phyloP scores from a whole-genome alignment of 768 basidiomycete genomes.

The Mycena leptocephala region DNA sequence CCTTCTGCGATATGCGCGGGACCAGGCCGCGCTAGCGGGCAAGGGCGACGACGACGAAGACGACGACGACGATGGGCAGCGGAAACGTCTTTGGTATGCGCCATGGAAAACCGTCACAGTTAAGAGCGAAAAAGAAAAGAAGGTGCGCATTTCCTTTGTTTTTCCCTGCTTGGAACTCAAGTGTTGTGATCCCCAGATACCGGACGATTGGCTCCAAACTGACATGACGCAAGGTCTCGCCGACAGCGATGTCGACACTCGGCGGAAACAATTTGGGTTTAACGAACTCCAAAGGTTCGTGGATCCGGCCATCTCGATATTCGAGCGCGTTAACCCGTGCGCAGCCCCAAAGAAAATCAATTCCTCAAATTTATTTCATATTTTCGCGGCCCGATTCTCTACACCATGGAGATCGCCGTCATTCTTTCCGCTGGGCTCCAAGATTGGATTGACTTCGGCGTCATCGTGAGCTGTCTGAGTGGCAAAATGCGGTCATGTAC shows the following conservation, averaged over 20 bases:
- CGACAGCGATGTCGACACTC: conserved; percentile 49
- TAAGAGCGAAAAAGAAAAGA: conserved; percentile 42
- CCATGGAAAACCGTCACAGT: conserved; percentile 60
- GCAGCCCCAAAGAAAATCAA: conserved; percentile 57
- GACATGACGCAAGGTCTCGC: conserved; percentile 55
- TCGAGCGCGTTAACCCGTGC: neutral
- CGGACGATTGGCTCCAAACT: conserved; percentile 59
- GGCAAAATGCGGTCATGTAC: neutral
- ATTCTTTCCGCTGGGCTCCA: conserved; percentile 60
- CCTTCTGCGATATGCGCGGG: conserved; percentile 53
- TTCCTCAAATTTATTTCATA: conserved; percentile 61
- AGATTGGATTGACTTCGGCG: conserved; percentile 67
- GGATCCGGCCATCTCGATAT: neutral
- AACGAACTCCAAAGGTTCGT: conserved; percentile 61
- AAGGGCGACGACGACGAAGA: conserved; percentile 51
- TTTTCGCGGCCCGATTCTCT: conserved; percentile 61
- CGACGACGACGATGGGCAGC: conserved; percentile 18
- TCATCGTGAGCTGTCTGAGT: conserved; percentile 53
- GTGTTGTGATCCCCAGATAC: conserved; percentile 41
- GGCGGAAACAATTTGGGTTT: conserved; percentile 54
- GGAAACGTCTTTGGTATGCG: conserved; percentile 59
- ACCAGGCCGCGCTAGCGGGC: conserved; percentile 44
- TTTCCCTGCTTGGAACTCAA: neutral
- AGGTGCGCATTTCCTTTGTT: conserved; percentile 38
- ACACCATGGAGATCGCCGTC: conserved; percentile 65